Percentiles rank a stretch among this genome's conserved stretches.
These are phyloP conservation scores for Tuber indicum DNA, from an alignment of 495 filamentous ascomycete genomes.

Conservation along the genomic window DNA sequence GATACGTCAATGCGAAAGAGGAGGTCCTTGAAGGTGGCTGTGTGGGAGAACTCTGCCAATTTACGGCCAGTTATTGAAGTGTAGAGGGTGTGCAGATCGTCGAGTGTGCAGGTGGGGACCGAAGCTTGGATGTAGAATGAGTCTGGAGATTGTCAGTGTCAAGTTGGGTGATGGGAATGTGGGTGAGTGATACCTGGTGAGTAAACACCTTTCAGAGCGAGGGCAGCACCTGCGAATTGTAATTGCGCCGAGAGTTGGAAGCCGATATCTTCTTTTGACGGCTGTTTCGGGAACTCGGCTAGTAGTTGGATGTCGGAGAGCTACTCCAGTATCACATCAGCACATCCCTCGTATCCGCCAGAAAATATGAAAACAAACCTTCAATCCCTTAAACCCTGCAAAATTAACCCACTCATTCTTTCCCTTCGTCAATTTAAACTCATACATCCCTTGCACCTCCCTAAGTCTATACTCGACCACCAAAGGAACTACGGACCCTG, in stretches of 20 bases:
- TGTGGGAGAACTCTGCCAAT: constrained; percentile 22
- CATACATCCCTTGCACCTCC: constrained; percentile 13
- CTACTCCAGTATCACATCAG: constrained; percentile 11
- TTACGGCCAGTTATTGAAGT: constrained; percentile 23
- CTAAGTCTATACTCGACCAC: constrained; percentile 17
- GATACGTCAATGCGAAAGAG: constrained; percentile 13
- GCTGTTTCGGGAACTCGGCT: constrained; percentile 13
- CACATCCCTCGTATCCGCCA: neutral
- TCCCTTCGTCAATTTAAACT: constrained; percentile 21
- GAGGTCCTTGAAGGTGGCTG: constrained; percentile 16
- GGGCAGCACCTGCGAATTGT: constrained; percentile 13
- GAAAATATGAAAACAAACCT: constrained; percentile 7
- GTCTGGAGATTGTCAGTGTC: neutral
- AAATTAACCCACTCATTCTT: constrained; percentile 25
- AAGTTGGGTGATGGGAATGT: neutral
- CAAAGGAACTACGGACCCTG: constrained; percentile 25
- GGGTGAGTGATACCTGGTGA: constrained; percentile 13
- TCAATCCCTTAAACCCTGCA: constrained; percentile 32
- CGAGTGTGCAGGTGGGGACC: constrained; percentile 15
- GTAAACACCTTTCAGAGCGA: constrained; percentile 25
- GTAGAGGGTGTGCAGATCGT: constrained; percentile 22
- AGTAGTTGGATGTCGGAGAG: constrained; percentile 24
- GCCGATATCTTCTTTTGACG: constrained; percentile 2
- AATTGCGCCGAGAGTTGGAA: constrained; percentile 20
- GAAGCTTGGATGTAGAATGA: constrained; percentile 24